Percentiles rank a stretch among this genome's conserved stretches.
phyloP scores from a whole-genome alignment of 345 rosid genomes.

The Mercurialis annua region DNA sequence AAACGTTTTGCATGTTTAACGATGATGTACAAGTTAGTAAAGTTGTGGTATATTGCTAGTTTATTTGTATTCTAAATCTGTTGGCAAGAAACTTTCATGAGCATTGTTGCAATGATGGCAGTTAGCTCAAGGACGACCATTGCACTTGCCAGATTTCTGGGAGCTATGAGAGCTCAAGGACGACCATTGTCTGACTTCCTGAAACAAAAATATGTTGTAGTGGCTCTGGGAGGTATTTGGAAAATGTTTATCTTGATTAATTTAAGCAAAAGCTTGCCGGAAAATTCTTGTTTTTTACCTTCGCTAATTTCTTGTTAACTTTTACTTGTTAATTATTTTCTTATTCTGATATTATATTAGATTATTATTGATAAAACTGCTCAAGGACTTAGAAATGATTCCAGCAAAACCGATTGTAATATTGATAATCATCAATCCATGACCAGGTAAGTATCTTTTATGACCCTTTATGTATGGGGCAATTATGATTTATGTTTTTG shows the following conservation, averaged over 20 bases:
- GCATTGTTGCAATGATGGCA: slow-evolving; percentile 8
- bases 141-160: slow-evolving; percentile 93
- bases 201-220: slow-evolving; percentile 95
- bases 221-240: slow-evolving; percentile 92
- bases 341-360: no score
- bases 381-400: no score
- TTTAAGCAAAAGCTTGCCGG: neutral
- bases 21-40: slow-evolving; percentile 86
- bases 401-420: no score
- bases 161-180: slow-evolving; percentile 95
- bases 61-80: slow-evolving; percentile 5
- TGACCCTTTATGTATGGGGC: no score
- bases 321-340: no score
- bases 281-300: neutral
- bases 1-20: slow-evolving; percentile 93
- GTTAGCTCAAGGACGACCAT: slow-evolving; percentile 75
- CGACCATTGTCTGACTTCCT: slow-evolving; percentile 69
- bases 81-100: slow-evolving; percentile 13
- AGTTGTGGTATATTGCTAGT: slow-evolving; percentile 13
- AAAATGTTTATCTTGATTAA: neutral
- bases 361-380: no score
- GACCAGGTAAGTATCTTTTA: no score
- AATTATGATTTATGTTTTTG: no score
- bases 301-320: slow-evolving; percentile 9
- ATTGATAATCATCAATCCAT: no score